Conservation (phyloP, 176 grass and related monocot genomes). For the Metroxylon sagu region DNA sequence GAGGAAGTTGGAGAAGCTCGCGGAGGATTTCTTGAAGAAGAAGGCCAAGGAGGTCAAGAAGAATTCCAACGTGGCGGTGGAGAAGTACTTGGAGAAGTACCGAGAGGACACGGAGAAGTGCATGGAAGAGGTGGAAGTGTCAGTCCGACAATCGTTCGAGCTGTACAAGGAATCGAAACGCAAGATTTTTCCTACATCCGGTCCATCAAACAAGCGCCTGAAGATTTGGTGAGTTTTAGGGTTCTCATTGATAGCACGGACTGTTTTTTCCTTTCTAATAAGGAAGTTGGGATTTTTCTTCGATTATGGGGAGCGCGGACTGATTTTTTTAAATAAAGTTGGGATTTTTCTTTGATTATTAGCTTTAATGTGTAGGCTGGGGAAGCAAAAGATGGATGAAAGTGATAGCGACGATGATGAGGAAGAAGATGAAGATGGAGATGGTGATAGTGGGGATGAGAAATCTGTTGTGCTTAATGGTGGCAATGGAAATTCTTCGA, state of each 20-base stretch:
- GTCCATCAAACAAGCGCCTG: conserved; percentile 55
- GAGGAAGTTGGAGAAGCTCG: conserved; percentile 70
- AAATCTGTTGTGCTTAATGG: conserved; percentile 60
- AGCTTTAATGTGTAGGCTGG: conserved; percentile 51
- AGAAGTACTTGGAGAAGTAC: conserved; percentile 87
- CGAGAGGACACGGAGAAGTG: conserved; percentile 69
- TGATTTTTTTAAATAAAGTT: background rate
- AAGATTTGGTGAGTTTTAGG: conserved; percentile 68
- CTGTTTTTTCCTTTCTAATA: no score
- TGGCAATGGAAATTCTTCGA: conserved; percentile 43
- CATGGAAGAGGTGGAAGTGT: conserved; percentile 64
- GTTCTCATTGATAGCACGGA: background rate
- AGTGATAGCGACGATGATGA: conserved; percentile 55
- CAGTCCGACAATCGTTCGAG: conserved; percentile 52
- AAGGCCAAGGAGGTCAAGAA: conserved; percentile 62
- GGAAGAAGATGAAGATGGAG: conserved; percentile 43
- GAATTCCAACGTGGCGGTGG: conserved; percentile 41
- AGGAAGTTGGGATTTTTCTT: no score
- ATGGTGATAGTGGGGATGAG: conserved; percentile 19
- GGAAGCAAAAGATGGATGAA: conserved; percentile 68
- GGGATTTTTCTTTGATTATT: conserved; percentile 2
- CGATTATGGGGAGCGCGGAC: no score
- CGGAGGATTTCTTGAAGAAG: conserved; percentile 78
- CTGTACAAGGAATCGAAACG: conserved; percentile 54
- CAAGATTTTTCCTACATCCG: conserved; percentile 37